These are phyloP conservation scores for Vitis riparia DNA, from an alignment of 164 flowering plant genomes.

Conservation along the genomic window DNA sequence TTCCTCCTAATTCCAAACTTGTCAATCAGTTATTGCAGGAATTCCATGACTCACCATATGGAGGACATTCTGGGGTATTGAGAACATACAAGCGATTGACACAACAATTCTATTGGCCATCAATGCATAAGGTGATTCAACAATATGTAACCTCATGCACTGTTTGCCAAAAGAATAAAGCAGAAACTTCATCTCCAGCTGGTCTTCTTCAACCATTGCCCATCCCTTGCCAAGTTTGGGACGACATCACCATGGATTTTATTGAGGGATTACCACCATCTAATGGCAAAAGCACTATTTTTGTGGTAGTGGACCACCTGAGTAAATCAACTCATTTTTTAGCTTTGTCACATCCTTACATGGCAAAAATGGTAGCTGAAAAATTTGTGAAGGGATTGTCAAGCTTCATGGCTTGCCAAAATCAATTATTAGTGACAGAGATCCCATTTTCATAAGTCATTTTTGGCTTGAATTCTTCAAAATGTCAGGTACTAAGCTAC, in stretches of 20 bases:
- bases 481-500: too few species aligned
- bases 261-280: not conserved
- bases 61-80: not conserved
- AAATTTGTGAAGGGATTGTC: not conserved
- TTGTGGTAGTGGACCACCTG: not conserved
- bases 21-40: not conserved
- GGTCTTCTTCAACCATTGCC: not conserved
- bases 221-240: not conserved
- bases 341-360: not conserved
- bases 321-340: not conserved
- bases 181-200: not conserved
- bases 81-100: not conserved
- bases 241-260: not conserved
- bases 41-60: conserved; percentile 1
- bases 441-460: too few species aligned
- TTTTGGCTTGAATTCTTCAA: not conserved
- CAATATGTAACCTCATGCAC: not conserved
- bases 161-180: not conserved
- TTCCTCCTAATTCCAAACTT: too few species aligned
- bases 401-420: not conserved
- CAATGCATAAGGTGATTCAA: not conserved
- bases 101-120: not conserved
- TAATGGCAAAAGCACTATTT: not conserved
- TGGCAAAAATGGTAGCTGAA: not conserved
- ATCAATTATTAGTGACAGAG: not conserved